phyloP scores from a whole-genome alignment of 371 early-diverging fungal species.

The Mucor indicus region DNA sequence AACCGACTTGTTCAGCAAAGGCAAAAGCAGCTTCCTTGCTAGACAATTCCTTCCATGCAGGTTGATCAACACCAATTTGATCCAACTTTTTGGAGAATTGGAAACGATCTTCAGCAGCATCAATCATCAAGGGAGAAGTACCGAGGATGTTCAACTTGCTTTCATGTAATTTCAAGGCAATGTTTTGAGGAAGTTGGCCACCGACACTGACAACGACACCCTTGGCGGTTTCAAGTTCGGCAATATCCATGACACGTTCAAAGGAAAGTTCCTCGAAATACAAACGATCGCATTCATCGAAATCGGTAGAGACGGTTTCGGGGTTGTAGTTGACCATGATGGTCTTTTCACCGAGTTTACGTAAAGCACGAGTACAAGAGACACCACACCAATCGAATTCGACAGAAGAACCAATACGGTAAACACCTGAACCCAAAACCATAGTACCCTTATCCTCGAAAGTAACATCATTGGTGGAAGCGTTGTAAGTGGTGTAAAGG shows the following conservation, averaged over 20 bases:
- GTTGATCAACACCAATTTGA: constrained; percentile 90
- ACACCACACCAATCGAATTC: constrained; percentile 97
- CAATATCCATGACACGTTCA: constrained; percentile 93
- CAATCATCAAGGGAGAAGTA: constrained; percentile 88
- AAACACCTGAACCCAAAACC: constrained; percentile 95
- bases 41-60: constrained; percentile 89
- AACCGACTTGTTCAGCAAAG: constrained; percentile 85
- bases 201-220: constrained; percentile 89
- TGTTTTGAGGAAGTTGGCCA: constrained; percentile 93
- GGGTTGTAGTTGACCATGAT: constrained; percentile 98
- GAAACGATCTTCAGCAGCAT: constrained; percentile 90
- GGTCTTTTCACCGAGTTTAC: constrained; percentile 75
- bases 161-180: constrained; percentile 78
- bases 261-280: constrained; percentile 91
- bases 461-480: constrained; percentile 73
- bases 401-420: constrained; percentile 91
- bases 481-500: constrained; percentile 93
- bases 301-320: constrained; percentile 95
- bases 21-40: constrained; percentile 72
- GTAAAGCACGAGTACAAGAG: constrained; percentile 76
- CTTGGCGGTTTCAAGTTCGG: constrained; percentile 74
- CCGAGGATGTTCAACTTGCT: constrained; percentile 79
- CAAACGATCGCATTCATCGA: constrained; percentile 91
- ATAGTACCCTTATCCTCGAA: constrained; percentile 87
- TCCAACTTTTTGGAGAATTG: constrained; percentile 90